Conservation (phyloP, 805 yeast genomes). For the Starmerella apis region DNA sequence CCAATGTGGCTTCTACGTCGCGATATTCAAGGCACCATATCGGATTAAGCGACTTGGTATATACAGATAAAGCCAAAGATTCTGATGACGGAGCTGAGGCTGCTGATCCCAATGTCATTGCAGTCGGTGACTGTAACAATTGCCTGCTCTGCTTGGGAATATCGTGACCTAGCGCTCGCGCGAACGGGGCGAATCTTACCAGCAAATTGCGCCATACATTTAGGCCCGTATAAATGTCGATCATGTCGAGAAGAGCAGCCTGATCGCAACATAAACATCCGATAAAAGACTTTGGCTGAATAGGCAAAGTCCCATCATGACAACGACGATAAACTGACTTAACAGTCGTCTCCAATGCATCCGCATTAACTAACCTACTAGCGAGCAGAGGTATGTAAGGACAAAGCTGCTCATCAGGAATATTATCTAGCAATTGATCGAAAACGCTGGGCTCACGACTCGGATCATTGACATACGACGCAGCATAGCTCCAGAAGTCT, state of each 20-base stretch:
- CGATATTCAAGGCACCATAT: background rate
- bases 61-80: background rate
- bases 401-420: background rate
- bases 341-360: background rate
- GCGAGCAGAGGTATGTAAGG: background rate
- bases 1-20: constrained; percentile 2
- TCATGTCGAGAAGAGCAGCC: background rate
- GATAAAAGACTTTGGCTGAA: background rate
- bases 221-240: background rate
- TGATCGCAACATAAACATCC: constrained; percentile 1
- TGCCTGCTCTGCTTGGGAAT: background rate
- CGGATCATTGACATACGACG: background rate
- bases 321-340: background rate
- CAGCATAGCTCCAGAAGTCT: background rate
- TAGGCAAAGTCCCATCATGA: background rate
- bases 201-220: background rate
- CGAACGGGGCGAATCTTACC: background rate
- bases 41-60: background rate
- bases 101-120: background rate
- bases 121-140: background rate
- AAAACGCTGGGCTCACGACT: background rate
- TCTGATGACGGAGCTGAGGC: background rate
- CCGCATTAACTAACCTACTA: background rate
- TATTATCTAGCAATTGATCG: background rate
- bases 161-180: background rate